Evolutionary conservation across 331 rosid species (phyloP), one percentile per base, ranked within the genome.

Genomic region (Acacia concinna): DNA sequence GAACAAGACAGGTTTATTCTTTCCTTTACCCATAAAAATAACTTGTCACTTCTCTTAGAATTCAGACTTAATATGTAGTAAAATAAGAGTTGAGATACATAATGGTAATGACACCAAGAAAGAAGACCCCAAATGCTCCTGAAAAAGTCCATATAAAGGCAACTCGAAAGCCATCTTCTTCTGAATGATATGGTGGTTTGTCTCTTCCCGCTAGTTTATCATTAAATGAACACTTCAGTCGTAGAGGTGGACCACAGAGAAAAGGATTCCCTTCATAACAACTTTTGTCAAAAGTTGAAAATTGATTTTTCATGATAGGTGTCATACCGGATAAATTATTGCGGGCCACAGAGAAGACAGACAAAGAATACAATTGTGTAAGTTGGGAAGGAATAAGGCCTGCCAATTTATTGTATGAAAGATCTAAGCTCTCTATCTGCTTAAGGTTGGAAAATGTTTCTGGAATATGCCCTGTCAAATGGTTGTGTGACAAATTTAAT

Each of bases 341-440:
- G 1, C 38, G 5, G 40, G 69, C 75, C 62, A 75, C 46, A 20
- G 6, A 18, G 34, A 75, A 75, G 5, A 75, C 44, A 30, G 79
- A 28, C 32, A 75, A 75, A 6, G 4, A 4, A 17, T 62, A 17
- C 14, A 75, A 20, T 7, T 1, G 8, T 18, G 12, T 76, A 1
- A 76, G 8, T 31, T 76, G 72, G 0, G 34, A 5, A 10, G 72
- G 79, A 43, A 76, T 76, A 5, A 6, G 47, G 12, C 72, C 72
- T 28, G 20, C 27, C 15, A 76, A n/a, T 7, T 2, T 31, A 14
- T 76, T 76, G 35, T 44, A 12, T 3, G 79, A 76, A 63, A 64
- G 73, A 12, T 76, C 52, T 73, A 78, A 27, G n/a, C 81, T 78
- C 23, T 78, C 75, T 14, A 78, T 68, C 5, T 52, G 57, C 1